phyloP scores from a whole-genome alignment of 345 rosid genomes.

The Pistacia atlantica region DNA sequence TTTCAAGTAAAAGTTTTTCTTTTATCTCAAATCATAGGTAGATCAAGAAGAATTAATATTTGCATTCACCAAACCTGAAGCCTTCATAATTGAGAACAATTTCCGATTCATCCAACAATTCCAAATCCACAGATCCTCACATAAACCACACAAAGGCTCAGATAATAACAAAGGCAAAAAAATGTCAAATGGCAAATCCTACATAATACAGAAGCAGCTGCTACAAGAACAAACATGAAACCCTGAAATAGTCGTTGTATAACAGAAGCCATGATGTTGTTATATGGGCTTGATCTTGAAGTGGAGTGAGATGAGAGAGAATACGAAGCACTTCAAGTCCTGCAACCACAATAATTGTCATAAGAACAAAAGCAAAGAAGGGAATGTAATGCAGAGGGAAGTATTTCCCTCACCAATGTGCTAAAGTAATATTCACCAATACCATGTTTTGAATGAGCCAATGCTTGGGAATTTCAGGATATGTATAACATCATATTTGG shows the following conservation, averaged over 20 bases:
- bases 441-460: neutral
- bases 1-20: too few species aligned
- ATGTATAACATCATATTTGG: neutral
- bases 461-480: neutral
- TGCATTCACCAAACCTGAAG: neutral
- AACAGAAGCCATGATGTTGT: slow-evolving; percentile 2
- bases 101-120: neutral
- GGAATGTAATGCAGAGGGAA: neutral
- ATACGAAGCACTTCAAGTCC: slow-evolving; percentile 99
- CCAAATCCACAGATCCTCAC: slow-evolving; percentile 11
- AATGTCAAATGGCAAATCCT: slow-evolving; percentile 16
- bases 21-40: neutral
- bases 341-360: slow-evolving; percentile 46
- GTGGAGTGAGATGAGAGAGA: slow-evolving; percentile 98
- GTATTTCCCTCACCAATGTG: neutral
- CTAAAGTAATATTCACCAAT: neutral
- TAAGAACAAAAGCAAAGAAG: slow-evolving; percentile 7
- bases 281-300: slow-evolving; percentile 99
- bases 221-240: slow-evolving; percentile 4
- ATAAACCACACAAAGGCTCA: slow-evolving; percentile 14
- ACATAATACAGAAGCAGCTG: slow-evolving; percentile 9
- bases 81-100: neutral
- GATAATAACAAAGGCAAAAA: slow-evolving; percentile 1
- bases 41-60: neutral
- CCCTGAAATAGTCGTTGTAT: slow-evolving; percentile 5